Conservation (phyloP, 257 asterid genomes). For the Penstemon newberryi region DNA sequence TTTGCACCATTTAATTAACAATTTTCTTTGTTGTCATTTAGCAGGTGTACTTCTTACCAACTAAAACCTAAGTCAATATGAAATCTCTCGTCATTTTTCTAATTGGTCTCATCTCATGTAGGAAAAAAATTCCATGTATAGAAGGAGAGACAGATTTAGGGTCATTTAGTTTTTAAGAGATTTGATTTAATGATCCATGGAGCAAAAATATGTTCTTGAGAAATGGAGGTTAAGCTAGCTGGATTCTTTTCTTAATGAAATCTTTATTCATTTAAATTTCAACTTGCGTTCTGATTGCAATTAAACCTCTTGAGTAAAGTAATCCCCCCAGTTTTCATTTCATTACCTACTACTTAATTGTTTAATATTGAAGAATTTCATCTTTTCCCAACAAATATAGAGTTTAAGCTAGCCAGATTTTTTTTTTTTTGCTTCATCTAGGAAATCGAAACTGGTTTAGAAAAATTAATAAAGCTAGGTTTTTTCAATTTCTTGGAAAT, state of each 20-base stretch:
- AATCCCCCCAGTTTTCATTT: too few relatives aligned
- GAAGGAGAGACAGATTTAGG: background rate
- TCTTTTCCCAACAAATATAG: too few relatives aligned
- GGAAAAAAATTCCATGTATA: slow-evolving; percentile 20
- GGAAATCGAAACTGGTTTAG: too few relatives aligned
- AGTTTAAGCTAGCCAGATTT: too few relatives aligned
- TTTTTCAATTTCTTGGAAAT: background rate
- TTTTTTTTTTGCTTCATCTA: too few relatives aligned
- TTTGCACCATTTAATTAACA: background rate
- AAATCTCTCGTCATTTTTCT: slow-evolving; percentile 3
- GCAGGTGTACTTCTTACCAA: background rate
- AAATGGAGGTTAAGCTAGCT: background rate
- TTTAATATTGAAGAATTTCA: too few relatives aligned
- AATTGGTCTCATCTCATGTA: background rate
- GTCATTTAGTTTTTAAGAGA: background rate
- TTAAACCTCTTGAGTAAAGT: background rate
- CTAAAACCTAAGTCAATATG: background rate
- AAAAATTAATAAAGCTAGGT: too few relatives aligned
- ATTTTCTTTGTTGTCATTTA: slow-evolving; percentile 1
- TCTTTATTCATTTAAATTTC: too few relatives aligned
- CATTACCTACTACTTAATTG: too few relatives aligned
- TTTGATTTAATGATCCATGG: background rate
- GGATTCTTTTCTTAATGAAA: too few relatives aligned
- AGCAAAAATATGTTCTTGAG: background rate
- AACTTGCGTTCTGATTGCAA: background rate